phyloP scores from a whole-genome alignment of 2,329 filamentous ascomycete genomes.

The Corinectria fuckeliana region DNA sequence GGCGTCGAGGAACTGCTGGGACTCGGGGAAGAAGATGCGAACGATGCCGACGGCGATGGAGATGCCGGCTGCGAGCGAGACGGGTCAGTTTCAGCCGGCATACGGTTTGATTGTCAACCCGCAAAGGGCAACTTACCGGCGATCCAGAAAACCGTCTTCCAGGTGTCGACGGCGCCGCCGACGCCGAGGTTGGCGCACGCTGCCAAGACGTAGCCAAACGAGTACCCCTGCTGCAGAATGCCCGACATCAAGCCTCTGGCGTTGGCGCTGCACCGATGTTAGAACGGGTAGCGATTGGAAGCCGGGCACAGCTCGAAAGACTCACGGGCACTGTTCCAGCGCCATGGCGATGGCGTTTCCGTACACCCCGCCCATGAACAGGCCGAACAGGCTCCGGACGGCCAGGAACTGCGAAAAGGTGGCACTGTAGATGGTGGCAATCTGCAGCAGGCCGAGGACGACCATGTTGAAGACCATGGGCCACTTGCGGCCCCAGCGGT shows the following conservation, averaged over 20 bases:
- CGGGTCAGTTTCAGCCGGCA: not conserved
- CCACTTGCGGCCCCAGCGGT: slow-evolving; percentile 83
- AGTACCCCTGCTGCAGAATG: slow-evolving; percentile 83
- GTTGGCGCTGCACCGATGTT: slow-evolving; percentile 53
- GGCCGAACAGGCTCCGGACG: slow-evolving; percentile 74
- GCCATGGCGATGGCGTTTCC: slow-evolving; percentile 82
- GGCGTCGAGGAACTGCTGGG: slow-evolving; percentile 75
- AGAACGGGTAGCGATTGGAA: slow-evolving; percentile 24
- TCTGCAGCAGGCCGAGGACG: slow-evolving; percentile 68
- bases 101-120: not conserved
- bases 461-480: slow-evolving; percentile 85
- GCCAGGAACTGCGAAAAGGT: slow-evolving; percentile 79
- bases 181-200: slow-evolving; percentile 78
- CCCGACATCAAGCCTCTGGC: slow-evolving; percentile 82
- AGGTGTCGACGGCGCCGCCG: slow-evolving; percentile 66
- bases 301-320: no score
- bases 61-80: slow-evolving; percentile 56
- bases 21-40: slow-evolving; percentile 74
- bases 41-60: slow-evolving; percentile 73
- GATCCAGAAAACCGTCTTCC: slow-evolving; percentile 81
- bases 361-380: slow-evolving; percentile 84
- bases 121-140: slow-evolving; percentile 50
- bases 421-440: slow-evolving; percentile 77
- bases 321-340: slow-evolving; percentile 73
- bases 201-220: slow-evolving; percentile 79